Conservation (phyloP, 2,329 filamentous ascomycete species). For the Onygenales sp. region DNA sequence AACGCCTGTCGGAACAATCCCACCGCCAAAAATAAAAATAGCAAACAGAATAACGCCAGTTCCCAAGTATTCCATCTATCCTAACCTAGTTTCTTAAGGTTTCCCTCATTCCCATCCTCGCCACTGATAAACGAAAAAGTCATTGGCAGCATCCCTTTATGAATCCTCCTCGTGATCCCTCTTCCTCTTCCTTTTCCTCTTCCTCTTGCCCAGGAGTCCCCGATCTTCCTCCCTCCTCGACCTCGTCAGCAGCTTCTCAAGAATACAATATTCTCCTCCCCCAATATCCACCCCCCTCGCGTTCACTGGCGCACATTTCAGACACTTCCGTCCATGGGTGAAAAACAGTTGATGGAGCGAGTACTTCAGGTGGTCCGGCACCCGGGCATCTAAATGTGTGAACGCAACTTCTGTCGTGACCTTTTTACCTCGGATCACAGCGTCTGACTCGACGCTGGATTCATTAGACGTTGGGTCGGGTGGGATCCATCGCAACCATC, state of each 20-base stretch:
- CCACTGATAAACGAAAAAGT: no score
- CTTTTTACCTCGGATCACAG: constrained; percentile 13
- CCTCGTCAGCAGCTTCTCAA: constrained; percentile 51
- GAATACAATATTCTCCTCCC: constrained; percentile 56
- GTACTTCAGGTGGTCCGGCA: constrained; percentile 56
- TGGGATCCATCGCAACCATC: constrained; percentile 55
- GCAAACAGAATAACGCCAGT: no score
- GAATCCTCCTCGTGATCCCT: neutral
- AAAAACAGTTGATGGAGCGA: constrained; percentile 54
- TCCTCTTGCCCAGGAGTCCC: constrained; percentile 7
- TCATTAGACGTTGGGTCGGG: constrained; percentile 20
- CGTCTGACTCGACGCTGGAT: constrained; percentile 5
- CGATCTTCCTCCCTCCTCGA: constrained; percentile 38
- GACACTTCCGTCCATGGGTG: constrained; percentile 53
- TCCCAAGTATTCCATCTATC: no score
- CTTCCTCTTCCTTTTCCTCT: constrained; percentile 5
- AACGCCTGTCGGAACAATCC: no score
- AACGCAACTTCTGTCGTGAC: constrained; percentile 36
- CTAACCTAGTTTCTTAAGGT: no score
- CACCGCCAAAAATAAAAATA: no score
- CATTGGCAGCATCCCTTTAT: neutral
- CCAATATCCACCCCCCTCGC: constrained; percentile 51
- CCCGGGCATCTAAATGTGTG: constrained; percentile 49
- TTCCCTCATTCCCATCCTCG: no score
- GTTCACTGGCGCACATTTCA: constrained; percentile 49